Evolutionary conservation across 2,329 filamentous ascomycete genomes (phyloP).

Genomic region (Trematosphaeria pertusa): DNA sequence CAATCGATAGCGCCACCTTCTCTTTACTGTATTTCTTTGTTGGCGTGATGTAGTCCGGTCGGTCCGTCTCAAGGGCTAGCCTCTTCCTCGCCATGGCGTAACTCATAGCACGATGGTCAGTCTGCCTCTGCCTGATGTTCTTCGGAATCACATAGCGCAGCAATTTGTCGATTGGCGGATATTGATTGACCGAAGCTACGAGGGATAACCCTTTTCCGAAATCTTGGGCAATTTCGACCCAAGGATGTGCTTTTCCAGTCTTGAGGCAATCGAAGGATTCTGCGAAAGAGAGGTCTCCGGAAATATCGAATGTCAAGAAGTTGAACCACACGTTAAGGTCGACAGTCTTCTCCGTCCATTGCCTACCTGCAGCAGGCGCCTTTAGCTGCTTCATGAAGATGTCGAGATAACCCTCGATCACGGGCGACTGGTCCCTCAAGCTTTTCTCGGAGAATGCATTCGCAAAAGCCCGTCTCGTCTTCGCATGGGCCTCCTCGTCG

Average conservation of each 20-base stretch:
- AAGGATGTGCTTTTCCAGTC: constrained; percentile 43
- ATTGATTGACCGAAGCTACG: constrained; percentile 35
- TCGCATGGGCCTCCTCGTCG: constrained; percentile 31
- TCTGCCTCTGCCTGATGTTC: constrained; percentile 26
- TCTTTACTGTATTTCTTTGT: constrained; percentile 30
- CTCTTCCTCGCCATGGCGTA: constrained; percentile 30
- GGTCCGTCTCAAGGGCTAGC: constrained; percentile 21
- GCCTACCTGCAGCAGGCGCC: background rate
- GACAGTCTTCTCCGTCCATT: constrained; percentile 15
- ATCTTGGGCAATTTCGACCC: constrained; percentile 41
- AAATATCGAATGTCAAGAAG: constrained; percentile 33
- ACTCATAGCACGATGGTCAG: constrained; percentile 33
- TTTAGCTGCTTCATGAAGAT: constrained; percentile 28
- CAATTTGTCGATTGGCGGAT: constrained; percentile 31
- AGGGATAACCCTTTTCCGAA: constrained; percentile 38
- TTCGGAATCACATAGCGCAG: constrained; percentile 33
- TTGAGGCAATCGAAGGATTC: constrained; percentile 53
- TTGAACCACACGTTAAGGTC: constrained; percentile 28
- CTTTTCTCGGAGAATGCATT: constrained; percentile 37
- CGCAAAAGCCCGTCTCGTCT: constrained; percentile 32
- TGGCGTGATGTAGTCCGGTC: constrained; percentile 38
- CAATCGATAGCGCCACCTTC: constrained; percentile 21
- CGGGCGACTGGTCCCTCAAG: constrained; percentile 29
- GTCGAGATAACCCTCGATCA: constrained; percentile 33
- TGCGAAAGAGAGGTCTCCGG: constrained; percentile 60